phyloP scores from a whole-genome alignment of 2,329 filamentous ascomycete species.

The Monosporascus sp. region DNA sequence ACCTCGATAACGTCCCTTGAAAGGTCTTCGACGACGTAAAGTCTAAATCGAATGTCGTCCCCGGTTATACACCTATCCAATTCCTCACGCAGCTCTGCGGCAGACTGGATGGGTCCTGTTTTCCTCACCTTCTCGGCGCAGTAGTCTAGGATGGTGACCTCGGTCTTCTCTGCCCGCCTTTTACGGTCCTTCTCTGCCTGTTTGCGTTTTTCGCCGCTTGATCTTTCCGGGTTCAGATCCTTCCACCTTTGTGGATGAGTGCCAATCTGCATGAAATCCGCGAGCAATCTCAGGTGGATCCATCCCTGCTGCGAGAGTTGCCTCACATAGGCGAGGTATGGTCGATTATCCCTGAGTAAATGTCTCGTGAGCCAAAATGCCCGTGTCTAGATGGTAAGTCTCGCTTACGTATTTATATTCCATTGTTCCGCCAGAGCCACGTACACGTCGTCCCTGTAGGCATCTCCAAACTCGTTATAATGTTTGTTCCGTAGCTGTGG shows the following conservation, averaged over 20 bases:
- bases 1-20: conserved; percentile 14
- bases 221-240: not conserved
- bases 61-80: not conserved
- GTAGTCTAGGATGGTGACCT: conserved; percentile 11
- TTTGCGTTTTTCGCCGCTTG: not conserved
- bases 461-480: not conserved
- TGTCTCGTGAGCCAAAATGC: not conserved
- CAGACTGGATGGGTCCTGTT: not conserved
- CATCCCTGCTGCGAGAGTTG: conserved; percentile 8
- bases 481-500: not conserved
- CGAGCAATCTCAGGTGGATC: conserved; percentile 9
- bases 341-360: not conserved
- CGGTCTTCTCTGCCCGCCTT: conserved; percentile 4
- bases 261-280: conserved; percentile 16
- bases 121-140: not conserved
- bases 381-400: not conserved
- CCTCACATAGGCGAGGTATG: conserved; percentile 1
- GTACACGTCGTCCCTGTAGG: not conserved
- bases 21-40: conserved; percentile 15
- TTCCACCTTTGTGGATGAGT: conserved; percentile 12
- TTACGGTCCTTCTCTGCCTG: not conserved
- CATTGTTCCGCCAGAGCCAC: not conserved
- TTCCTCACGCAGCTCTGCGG: not conserved
- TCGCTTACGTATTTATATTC: not conserved
- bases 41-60: conserved; percentile 3